phyloP scores from a whole-genome alignment of 2,329 filamentous ascomycete species.

The Ustulina deusta region DNA sequence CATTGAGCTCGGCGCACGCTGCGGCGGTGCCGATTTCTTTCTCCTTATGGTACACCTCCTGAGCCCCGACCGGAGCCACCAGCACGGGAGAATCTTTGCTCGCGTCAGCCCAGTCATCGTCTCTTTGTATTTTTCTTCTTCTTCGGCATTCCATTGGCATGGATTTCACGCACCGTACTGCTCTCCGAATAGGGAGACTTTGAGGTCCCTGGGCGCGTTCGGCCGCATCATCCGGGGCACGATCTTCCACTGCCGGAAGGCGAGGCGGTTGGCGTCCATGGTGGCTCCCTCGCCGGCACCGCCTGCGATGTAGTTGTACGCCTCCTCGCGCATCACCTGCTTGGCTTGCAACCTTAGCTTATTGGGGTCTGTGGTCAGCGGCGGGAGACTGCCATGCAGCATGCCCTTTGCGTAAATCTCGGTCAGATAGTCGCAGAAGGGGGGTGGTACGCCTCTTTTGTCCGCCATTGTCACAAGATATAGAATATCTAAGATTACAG shows the following conservation, averaged over 20 bases:
- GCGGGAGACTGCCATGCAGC: conserved; percentile 60
- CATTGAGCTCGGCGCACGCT: conserved; percentile 69
- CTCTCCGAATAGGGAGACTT: conserved; percentile 60
- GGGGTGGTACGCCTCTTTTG: conserved; percentile 37
- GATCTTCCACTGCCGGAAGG: conserved; percentile 62
- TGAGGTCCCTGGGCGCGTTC: conserved; percentile 57
- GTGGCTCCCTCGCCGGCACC: conserved; percentile 72
- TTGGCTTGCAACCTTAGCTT: conserved; percentile 67
- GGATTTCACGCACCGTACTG: conserved; percentile 54
- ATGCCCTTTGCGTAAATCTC: conserved; percentile 66
- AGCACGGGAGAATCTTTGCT: conserved; percentile 63
- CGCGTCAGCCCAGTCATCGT: conserved; percentile 11
- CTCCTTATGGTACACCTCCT: conserved; percentile 74
- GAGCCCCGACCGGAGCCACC: conserved; percentile 77
- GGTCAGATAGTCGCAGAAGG: conserved; percentile 59
- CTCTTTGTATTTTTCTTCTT: not conserved
- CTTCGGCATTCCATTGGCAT: not conserved
- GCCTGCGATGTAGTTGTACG: conserved; percentile 72
- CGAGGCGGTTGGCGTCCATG: conserved; percentile 69
- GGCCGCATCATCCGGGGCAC: conserved; percentile 64
- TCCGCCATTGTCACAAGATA: conserved; percentile 29
- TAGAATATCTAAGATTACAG: not conserved
- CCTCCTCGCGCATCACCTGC: conserved; percentile 58
- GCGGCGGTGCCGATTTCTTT: conserved; percentile 72
- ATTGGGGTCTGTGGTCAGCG: conserved; percentile 70